These are phyloP conservation scores for Elsinoe fawcettii DNA, from an alignment of 2,329 filamentous ascomycete genomes.

Conservation along the genomic window DNA sequence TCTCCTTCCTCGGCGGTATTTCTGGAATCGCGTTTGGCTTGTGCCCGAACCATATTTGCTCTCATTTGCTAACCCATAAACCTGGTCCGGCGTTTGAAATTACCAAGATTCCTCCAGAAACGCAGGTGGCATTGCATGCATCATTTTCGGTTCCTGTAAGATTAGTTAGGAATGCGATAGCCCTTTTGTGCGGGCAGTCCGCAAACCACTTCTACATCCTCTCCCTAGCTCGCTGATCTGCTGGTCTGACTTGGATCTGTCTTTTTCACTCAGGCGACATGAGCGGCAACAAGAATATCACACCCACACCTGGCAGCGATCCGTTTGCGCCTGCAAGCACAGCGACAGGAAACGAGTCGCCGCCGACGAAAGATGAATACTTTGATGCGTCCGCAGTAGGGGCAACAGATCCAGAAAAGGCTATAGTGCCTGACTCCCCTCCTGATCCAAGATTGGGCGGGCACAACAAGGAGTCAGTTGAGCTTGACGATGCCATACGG, in stretches of 20 bases:
- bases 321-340: neutral
- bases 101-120: slow-evolving; percentile 11
- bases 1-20: neutral
- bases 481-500: neutral
- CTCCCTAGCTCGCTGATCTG: neutral
- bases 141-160: neutral
- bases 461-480: slow-evolving; percentile 8
- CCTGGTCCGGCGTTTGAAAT: slow-evolving; percentile 12
- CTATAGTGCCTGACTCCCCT: neutral
- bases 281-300: neutral
- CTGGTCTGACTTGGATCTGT: neutral
- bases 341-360: neutral
- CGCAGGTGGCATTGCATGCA: neutral
- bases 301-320: neutral
- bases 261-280: neutral
- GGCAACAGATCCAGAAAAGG: neutral
- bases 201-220: neutral
- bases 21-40: slow-evolving; percentile 12
- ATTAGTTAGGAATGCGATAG: neutral
- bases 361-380: neutral
- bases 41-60: neutral
- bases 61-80: neutral
- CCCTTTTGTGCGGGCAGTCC: neutral
- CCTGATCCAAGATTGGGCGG: slow-evolving; percentile 1
- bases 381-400: neutral